A percentile compares a stretch with the other conserved stretches of the same genome.
These are phyloP conservation scores for Diplodia scrobiculata DNA, from an alignment of 2,329 filamentous ascomycete species.

Conservation along the genomic window DNA sequence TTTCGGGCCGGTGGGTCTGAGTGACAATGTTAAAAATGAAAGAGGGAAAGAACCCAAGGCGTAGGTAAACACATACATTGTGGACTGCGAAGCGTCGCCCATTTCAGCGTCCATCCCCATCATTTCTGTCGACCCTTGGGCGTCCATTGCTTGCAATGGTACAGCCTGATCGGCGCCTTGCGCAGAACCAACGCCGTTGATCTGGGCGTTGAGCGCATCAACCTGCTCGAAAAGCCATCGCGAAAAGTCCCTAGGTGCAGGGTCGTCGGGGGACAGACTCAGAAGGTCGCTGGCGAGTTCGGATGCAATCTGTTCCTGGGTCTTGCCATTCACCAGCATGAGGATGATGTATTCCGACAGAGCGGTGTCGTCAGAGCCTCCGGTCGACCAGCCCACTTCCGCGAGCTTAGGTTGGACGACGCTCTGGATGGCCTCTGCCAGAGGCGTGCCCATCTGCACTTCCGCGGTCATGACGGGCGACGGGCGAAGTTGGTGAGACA, in stretches of 20 bases:
- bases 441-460: slow-evolving; percentile 73
- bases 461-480: slow-evolving; percentile 70
- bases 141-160: slow-evolving; percentile 22
- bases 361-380: slow-evolving; percentile 76
- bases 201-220: slow-evolving; percentile 63
- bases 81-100: slow-evolving; percentile 56
- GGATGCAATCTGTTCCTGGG: slow-evolving; percentile 80
- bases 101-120: slow-evolving; percentile 66
- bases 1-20: slow-evolving; percentile 88
- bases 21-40: background rate
- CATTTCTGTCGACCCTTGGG: slow-evolving; percentile 4
- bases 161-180: slow-evolving; percentile 30
- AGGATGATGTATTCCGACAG: slow-evolving; percentile 95
- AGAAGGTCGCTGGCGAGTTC: slow-evolving; percentile 89
- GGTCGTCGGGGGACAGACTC: slow-evolving; percentile 77
- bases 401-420: slow-evolving; percentile 88
- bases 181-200: slow-evolving; percentile 56
- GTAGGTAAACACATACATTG: slow-evolving; percentile 44
- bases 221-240: slow-evolving; percentile 93
- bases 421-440: slow-evolving; percentile 79
- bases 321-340: slow-evolving; percentile 95
- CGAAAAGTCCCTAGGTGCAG: slow-evolving; percentile 79
- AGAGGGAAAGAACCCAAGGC: no score
- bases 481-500: background rate
- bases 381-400: slow-evolving; percentile 88